Percentiles rank a stretch among this genome's conserved stretches.
Conservation (phyloP, 192 early-diverging fungal species). For the Backusella morwellensis region DNA sequence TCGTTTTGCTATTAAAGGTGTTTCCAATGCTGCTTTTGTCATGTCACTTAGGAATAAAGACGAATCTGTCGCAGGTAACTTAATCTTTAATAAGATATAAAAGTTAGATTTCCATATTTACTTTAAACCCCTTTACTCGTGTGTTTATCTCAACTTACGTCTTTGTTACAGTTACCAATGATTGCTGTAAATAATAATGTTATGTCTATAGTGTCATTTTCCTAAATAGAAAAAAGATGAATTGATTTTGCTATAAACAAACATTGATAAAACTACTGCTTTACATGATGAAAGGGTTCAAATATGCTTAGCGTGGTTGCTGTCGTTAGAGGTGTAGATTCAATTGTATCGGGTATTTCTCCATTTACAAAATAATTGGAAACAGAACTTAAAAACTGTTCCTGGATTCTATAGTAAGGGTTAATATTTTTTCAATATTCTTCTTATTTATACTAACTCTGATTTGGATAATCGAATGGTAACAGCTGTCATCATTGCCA, state of each 20-base stretch:
- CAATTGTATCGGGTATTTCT: conserved; percentile 5
- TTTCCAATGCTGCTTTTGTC: neutral
- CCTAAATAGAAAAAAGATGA: neutral
- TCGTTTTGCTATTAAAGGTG: neutral
- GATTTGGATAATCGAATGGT: conserved; percentile 9
- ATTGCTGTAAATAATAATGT: conserved; percentile 26
- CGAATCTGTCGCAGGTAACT: neutral
- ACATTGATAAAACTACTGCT: neutral
- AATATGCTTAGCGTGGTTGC: neutral
- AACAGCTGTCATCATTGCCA: conserved; percentile 16
- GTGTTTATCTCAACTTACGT: conserved; percentile 13
- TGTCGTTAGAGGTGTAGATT: neutral
- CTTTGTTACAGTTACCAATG: conserved; percentile 26
- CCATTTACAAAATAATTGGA: neutral
- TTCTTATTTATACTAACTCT: neutral
- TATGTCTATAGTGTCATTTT: conserved; percentile 10
- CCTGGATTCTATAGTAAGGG: neutral
- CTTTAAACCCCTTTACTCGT: neutral
- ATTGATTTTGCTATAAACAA: neutral
- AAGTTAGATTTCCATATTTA: neutral
- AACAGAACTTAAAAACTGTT: neutral
- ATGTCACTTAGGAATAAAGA: conserved; percentile 2
- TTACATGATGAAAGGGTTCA: conserved; percentile 1
- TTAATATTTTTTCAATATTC: neutral
- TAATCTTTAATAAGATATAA: neutral